Evolutionary conservation across 345 rosid species (phyloP), one percentile per base, ranked within the genome.

Genomic region (Angophora floribunda): DNA sequence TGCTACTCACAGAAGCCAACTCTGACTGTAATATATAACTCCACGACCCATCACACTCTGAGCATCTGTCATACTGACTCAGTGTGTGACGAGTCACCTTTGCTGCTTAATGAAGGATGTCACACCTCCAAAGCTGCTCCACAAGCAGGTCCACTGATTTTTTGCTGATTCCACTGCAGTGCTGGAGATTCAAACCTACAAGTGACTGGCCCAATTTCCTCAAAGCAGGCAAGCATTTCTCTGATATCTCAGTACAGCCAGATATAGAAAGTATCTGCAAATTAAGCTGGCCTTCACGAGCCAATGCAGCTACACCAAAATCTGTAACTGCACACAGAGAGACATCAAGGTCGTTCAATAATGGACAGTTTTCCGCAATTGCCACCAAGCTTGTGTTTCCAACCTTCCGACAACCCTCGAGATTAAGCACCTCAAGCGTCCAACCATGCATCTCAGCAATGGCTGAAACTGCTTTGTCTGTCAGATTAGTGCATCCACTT

Each of bases 111-210:
- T 89, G 94, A 51, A 98, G 97, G 93, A 97, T 93, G 88, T 98
- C 99, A 47, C 99, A 98, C 90, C 93, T 94, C 96, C 97, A 97
- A 84, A 97, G 92, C 85, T 91, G 93, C 88, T 95, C 95, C 87
- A 93, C 91, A 50, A 98, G 97, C 85, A 92, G 78, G 86, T 93
- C 95, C 17, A 95, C 89, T 11, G 95, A 91, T 85, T 91, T 89
- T 88, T 84, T 85, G 90, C 95, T 95, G 85, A 98, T 92, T 86
- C 93, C 91, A n/a, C 91, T 95, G 94, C 99, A 98, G 78, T 92
- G 93, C 91, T 95, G 96, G 86, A 98, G 93, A 78, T 97, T 96
- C 91, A 98, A 91, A 51, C 99, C 99, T 88, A 94, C 85, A 36
- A 98, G 91, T 70, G 96, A 93, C 79, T 91, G 88, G 86, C 97